Evolutionary conservation across 2,329 filamentous ascomycete species (phyloP).

Genomic region (Fusarium sp.): DNA sequence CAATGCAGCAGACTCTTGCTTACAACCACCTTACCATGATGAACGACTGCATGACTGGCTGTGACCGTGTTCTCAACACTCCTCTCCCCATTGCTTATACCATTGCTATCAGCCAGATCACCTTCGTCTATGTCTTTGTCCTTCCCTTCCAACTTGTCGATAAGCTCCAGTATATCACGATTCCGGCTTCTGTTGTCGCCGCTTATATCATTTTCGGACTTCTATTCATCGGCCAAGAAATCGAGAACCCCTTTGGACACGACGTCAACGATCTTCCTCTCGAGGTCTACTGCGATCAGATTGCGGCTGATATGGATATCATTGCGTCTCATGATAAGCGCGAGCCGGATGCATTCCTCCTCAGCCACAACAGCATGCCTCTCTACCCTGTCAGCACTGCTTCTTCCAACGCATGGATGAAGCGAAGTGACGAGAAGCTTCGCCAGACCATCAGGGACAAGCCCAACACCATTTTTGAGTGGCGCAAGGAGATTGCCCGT

Average conservation of each 20-base stretch:
- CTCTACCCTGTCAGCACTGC: constrained; percentile 63
- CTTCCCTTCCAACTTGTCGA: constrained; percentile 81
- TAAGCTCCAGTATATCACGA: constrained; percentile 74
- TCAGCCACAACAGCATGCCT: constrained; percentile 56
- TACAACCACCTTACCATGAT: constrained; percentile 69
- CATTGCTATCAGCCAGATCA: constrained; percentile 86
- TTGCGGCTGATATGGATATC: constrained; percentile 77
- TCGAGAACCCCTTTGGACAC: constrained; percentile 85
- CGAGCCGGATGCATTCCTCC: constrained; percentile 44
- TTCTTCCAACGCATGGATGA: constrained; percentile 49
- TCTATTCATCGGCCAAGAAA: constrained; percentile 76
- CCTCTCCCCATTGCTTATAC: constrained; percentile 84
- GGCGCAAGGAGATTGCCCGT: constrained; percentile 36
- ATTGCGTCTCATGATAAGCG: constrained; percentile 63
- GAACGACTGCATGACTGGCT: constrained; percentile 76
- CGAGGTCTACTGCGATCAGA: constrained; percentile 78
- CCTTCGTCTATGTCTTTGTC: constrained; percentile 82
- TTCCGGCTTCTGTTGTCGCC: constrained; percentile 75
- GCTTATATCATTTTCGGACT: constrained; percentile 87
- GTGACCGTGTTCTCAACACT: constrained; percentile 82
- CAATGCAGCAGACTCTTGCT: constrained; percentile 67
- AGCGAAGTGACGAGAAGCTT: constrained; percentile 52
- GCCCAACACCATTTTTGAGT: constrained; percentile 49
- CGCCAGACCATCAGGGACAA: constrained; percentile 51
- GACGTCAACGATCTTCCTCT: constrained; percentile 85